A percentile compares a stretch with the other conserved stretches of the same genome.
phyloP scores from a whole-genome alignment of 2,329 filamentous ascomycete species.

The Fusarium stilboides region DNA sequence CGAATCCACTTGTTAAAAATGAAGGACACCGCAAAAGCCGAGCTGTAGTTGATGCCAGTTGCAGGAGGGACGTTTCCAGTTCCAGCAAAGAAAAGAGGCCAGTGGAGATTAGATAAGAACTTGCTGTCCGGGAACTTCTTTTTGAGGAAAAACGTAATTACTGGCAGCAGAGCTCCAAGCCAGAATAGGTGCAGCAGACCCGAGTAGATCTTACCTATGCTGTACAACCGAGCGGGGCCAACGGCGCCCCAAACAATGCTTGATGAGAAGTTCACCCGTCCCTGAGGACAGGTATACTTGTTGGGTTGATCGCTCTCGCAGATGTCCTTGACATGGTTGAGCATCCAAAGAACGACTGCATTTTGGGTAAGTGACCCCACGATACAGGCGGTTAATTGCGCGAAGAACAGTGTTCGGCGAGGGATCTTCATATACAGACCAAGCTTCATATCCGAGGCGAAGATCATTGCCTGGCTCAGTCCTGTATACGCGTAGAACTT shows the following conservation, averaged over 20 bases:
- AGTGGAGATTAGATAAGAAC: not conserved
- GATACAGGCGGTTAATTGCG: not conserved
- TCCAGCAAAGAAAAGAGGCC: constrained; percentile 12
- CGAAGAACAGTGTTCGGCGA: not conserved
- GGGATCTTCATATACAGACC: constrained; percentile 14
- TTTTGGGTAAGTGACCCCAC: constrained; percentile 5
- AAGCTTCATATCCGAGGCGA: constrained; percentile 11
- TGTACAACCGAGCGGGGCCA: not conserved
- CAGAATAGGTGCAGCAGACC: constrained; percentile 2
- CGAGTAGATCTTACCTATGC: constrained; percentile 6
- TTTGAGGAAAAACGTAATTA: accelerated
- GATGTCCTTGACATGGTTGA: constrained; percentile 4
- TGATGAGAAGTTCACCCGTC: constrained; percentile 2
- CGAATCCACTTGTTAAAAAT: constrained; percentile 22
- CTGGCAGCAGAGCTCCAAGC: not conserved
- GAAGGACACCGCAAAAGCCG: not conserved
- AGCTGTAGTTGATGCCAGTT: constrained; percentile 1
- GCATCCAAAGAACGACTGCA: constrained; percentile 3
- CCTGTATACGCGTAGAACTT: constrained; percentile 15
- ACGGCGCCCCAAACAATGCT: constrained; percentile 10
- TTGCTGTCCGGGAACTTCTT: not conserved
- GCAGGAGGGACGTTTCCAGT: constrained; percentile 2
- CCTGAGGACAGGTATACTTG: constrained; percentile 12
- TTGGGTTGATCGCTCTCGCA: not conserved
- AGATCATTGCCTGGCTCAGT: constrained; percentile 4